Evolutionary conservation across 805 yeast genomes (phyloP).

Genomic region (Pichia eremophila): DNA sequence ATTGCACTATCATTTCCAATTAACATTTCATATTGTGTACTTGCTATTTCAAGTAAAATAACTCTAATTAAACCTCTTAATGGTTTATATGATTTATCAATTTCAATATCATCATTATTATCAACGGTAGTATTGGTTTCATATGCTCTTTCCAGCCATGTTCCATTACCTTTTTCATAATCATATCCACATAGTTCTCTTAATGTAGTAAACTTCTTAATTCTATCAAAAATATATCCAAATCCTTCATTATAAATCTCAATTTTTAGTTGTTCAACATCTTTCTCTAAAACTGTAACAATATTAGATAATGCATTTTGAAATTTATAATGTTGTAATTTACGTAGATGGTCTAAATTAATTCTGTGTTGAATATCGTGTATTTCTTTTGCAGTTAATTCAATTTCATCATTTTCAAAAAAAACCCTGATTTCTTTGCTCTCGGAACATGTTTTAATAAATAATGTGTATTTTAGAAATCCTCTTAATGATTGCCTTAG

Average conservation of each 20-base stretch:
- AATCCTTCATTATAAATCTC: conserved; percentile 37
- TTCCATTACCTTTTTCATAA: not conserved
- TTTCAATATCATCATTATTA: conserved; percentile 30
- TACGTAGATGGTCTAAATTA: conserved; percentile 47
- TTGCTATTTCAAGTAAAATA: conserved; percentile 75
- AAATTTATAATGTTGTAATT: conserved; percentile 59
- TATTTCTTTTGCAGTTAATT: conserved; percentile 33
- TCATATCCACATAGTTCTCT: conserved; percentile 6
- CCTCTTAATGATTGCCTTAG: conserved; percentile 71
- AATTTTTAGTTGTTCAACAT: conserved; percentile 35
- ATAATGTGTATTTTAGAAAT: conserved; percentile 46
- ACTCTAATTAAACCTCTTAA: conserved; percentile 67
- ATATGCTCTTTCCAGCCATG: conserved; percentile 4
- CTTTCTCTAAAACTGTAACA: conserved; percentile 21
- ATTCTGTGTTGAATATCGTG: conserved; percentile 51
- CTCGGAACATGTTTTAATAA: conserved; percentile 46
- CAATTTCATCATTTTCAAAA: conserved; percentile 27
- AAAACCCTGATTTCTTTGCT: conserved; percentile 47
- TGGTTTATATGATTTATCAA: conserved; percentile 30
- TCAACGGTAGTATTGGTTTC: conserved; percentile 26
- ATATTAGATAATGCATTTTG: conserved; percentile 42
- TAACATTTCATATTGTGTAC: conserved; percentile 72
- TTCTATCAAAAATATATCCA: conserved; percentile 51
- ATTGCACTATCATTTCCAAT: conserved; percentile 74
- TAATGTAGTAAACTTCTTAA: conserved; percentile 37